phyloP scores from a whole-genome alignment of 306 rosid genomes.

The Quercus cerris region DNA sequence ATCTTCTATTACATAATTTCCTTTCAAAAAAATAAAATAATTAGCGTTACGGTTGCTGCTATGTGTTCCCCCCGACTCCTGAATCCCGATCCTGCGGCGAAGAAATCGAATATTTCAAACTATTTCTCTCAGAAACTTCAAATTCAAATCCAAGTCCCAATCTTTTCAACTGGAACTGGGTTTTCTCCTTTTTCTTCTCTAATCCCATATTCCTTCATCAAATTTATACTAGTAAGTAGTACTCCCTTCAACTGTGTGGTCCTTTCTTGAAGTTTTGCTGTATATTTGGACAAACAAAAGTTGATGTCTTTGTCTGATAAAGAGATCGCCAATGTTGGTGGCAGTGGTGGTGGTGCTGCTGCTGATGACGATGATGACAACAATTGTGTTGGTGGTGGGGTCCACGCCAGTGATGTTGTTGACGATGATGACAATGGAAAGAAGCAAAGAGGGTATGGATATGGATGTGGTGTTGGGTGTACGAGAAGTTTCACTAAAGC shows the following conservation, averaged over 20 bases:
- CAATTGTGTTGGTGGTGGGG: slow-evolving; percentile 26
- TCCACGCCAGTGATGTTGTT: slow-evolving; percentile 26
- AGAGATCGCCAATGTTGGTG: slow-evolving; percentile 38
- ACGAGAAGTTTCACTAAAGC: slow-evolving; percentile 26
- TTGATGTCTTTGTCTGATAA: slow-evolving; percentile 52
- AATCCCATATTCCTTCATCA: slow-evolving; percentile 10
- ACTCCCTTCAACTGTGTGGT: too few relatives aligned
- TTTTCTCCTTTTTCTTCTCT: background rate
- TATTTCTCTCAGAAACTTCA: background rate
- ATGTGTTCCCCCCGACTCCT: background rate
- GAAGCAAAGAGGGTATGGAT: slow-evolving; percentile 20
- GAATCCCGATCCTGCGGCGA: background rate
- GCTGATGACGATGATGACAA: slow-evolving; percentile 7
- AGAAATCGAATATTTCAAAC: background rate
- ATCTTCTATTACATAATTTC: background rate
- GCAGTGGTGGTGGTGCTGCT: slow-evolving; percentile 17
- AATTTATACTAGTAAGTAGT: too few relatives aligned
- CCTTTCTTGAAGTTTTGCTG: background rate
- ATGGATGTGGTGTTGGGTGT: slow-evolving; percentile 6
- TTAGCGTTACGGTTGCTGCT: background rate
- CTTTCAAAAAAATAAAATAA: background rate
- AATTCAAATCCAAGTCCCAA: background rate
- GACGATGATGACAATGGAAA: slow-evolving; percentile 32
- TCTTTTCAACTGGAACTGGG: slow-evolving; percentile 6
- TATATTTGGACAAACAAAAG: background rate